phyloP scores from a whole-genome alignment of 306 rosid genomes.

The Canavalia gladiata region DNA sequence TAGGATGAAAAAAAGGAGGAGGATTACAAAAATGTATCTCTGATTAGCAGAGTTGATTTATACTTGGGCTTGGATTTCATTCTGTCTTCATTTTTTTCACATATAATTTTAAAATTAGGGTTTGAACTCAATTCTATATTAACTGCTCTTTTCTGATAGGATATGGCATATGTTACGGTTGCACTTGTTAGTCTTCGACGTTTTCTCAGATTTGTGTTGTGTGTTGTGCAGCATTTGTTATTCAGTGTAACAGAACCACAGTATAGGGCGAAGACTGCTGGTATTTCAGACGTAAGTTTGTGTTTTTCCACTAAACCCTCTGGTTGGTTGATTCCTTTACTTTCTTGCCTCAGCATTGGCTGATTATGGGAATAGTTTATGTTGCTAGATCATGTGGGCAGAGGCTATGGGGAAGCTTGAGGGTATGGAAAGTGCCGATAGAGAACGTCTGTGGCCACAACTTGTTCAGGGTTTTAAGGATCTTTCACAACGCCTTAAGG shows the following conservation, averaged over 20 bases:
- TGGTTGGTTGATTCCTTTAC: conserved; percentile 22
- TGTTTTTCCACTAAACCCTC: neutral
- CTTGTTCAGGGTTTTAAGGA: conserved; percentile 91
- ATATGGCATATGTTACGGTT: conserved; percentile 38
- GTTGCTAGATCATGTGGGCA: conserved; percentile 99
- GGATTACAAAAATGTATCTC: no score
- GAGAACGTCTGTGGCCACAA: conserved; percentile 98
- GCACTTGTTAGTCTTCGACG: neutral
- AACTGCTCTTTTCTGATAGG: neutral
- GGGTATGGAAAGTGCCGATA: conserved; percentile 89
- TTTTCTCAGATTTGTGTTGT: conserved; percentile 37
- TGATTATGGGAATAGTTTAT: conserved; percentile 72
- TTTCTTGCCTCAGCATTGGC: conserved; percentile 26
- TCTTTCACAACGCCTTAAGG: conserved; percentile 95
- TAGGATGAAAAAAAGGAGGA: no score
- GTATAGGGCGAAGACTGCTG: conserved; percentile 86
- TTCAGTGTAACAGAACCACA: conserved; percentile 90
- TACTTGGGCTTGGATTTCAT: neutral
- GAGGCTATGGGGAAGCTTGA: conserved; percentile 99
- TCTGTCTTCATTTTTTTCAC: neutral
- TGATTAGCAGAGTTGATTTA: neutral
- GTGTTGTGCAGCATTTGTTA: conserved; percentile 82
- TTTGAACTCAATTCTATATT: neutral
- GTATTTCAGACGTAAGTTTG: conserved; percentile 92
- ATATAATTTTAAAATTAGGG: conserved; percentile 27